Percentiles rank a stretch among this genome's conserved stretches.
Conservation (phyloP, 768 basidiomycete species). For the Trametes cinnabarina region DNA sequence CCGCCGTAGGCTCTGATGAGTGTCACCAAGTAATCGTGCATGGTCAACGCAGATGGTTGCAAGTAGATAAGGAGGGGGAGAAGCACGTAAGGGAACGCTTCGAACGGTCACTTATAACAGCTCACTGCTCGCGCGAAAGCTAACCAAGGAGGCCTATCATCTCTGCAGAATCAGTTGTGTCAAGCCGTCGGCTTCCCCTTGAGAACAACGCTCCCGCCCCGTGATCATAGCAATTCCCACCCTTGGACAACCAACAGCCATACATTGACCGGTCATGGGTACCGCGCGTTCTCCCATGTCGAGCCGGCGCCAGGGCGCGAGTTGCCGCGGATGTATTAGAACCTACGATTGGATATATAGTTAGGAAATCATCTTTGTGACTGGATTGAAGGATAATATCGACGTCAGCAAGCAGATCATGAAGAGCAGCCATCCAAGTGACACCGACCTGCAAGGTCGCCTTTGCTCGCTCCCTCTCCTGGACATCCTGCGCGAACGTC, state of each 20-base stretch:
- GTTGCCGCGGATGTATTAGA: neutral
- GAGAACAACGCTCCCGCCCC: neutral
- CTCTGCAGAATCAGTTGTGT: neutral
- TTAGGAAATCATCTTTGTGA: neutral
- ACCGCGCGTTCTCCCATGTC: neutral
- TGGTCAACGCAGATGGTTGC: too few relatives aligned
- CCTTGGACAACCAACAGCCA: neutral
- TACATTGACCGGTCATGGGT: neutral
- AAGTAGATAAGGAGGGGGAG: too few relatives aligned
- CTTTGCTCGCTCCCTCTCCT: neutral
- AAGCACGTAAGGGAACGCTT: neutral
- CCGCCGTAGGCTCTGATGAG: too few relatives aligned
- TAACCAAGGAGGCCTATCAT: too few relatives aligned
- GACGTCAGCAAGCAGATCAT: neutral
- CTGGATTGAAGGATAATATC: too few relatives aligned
- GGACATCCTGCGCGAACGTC: constrained; percentile 46
- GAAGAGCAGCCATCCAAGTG: too few relatives aligned
- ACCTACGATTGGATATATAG: neutral
- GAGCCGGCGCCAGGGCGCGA: neutral
- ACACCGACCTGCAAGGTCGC: neutral
- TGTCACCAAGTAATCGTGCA: too few relatives aligned
- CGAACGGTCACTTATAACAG: too few relatives aligned
- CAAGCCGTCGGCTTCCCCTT: neutral
- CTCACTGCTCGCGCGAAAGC: too few relatives aligned
- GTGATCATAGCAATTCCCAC: neutral